These are phyloP conservation scores for Tricharina praecox DNA, from an alignment of 495 filamentous ascomycete genomes.

Conservation along the genomic window DNA sequence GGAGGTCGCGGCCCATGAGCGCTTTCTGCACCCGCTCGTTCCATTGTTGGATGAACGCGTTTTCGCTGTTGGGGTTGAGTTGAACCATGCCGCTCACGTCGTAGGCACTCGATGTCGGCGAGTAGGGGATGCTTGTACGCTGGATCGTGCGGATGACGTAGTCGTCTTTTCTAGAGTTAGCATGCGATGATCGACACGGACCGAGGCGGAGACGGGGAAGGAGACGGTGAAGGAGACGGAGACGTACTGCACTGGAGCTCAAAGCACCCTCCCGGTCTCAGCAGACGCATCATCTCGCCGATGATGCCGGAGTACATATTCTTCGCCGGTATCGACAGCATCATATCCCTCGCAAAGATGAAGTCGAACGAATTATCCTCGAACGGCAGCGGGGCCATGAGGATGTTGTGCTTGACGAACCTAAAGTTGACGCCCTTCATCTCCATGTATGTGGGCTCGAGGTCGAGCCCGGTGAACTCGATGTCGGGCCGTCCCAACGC, in stretches of 20 bases:
- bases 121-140: constrained; percentile 25
- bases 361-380: constrained; percentile 72
- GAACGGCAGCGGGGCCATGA: constrained; percentile 63
- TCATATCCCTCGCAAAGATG: constrained; percentile 76
- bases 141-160: constrained; percentile 22
- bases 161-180: constrained; percentile 56
- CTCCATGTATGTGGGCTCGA: constrained; percentile 58
- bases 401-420: constrained; percentile 73
- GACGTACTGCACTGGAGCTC: constrained; percentile 40
- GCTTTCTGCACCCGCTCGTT: constrained; percentile 68
- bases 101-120: constrained; percentile 57
- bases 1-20: constrained; percentile 51
- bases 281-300: constrained; percentile 58
- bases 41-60: constrained; percentile 66
- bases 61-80: constrained; percentile 53
- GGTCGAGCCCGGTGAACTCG: constrained; percentile 70
- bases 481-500: constrained; percentile 29
- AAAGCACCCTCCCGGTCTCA: constrained; percentile 60
- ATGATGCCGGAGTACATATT: constrained; percentile 47
- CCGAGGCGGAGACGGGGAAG: not conserved
- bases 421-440: constrained; percentile 60
- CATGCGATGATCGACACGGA: constrained; percentile 43
- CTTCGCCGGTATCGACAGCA: constrained; percentile 45
- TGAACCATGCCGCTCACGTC: constrained; percentile 67
- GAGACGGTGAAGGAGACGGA: too few relatives aligned